Evolutionary conservation across 2,329 filamentous ascomycete genomes (phyloP).

Genomic region (Cladophialophora yegresii): DNA sequence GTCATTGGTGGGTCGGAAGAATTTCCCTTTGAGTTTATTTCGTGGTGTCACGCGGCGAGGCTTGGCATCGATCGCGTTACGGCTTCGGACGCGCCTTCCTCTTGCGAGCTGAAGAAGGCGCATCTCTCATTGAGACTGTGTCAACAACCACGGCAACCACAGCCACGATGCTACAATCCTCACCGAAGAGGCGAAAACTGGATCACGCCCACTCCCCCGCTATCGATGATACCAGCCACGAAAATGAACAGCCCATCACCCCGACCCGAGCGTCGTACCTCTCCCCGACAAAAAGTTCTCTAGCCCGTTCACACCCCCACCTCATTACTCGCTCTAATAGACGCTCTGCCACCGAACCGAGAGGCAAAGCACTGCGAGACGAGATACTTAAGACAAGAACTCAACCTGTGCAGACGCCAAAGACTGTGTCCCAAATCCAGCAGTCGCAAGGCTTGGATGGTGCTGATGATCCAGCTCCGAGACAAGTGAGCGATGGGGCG

Average conservation of each 20-base stretch:
- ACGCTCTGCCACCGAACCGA: constrained; percentile 16
- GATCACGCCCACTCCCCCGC: not conserved
- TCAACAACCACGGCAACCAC: constrained; percentile 9
- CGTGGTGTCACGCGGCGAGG: not conserved
- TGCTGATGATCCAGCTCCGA: not conserved
- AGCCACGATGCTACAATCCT: constrained; percentile 23
- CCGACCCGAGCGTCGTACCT: constrained; percentile 35
- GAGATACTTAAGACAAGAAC: constrained; percentile 22
- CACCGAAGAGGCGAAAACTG: constrained; percentile 30
- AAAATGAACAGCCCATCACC: constrained; percentile 24
- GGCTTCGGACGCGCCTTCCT: constrained; percentile 5
- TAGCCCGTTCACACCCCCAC: constrained; percentile 37
- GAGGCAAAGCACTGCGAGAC: constrained; percentile 26
- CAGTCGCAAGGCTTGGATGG: not conserved
- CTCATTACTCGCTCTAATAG: constrained; percentile 26
- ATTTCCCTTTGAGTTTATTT: not conserved
- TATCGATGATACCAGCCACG: not conserved
- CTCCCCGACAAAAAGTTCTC: constrained; percentile 37
- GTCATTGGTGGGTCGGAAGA: constrained; percentile 4
- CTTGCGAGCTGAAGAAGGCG: not conserved
- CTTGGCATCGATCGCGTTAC: constrained; percentile 8
- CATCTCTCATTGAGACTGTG: not conserved
- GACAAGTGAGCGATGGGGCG: not conserved
- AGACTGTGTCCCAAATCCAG: not conserved
- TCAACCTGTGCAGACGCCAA: not conserved